phyloP scores from a whole-genome alignment of 768 basidiomycete species.

The Xerocomellus intermedius region DNA sequence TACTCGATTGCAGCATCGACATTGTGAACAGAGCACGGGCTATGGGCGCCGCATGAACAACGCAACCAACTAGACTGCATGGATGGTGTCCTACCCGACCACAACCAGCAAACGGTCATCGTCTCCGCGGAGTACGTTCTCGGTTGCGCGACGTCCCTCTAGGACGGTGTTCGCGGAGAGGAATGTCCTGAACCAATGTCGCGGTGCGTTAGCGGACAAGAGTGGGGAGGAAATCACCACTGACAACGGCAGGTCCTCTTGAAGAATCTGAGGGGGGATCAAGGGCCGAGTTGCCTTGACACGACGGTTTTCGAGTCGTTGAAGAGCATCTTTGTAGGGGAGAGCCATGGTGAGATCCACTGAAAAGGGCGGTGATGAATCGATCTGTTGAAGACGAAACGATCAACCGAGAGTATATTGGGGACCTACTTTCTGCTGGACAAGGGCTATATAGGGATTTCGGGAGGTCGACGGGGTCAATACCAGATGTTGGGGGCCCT shows the following conservation, averaged over 20 bases:
- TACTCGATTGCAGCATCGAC: constrained; percentile 84
- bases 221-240: constrained; percentile 15
- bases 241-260: constrained; percentile 89
- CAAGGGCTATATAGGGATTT: constrained; percentile 15
- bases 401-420: background rate
- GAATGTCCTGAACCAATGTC: constrained; percentile 53
- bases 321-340: constrained; percentile 75
- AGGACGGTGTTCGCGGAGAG: constrained; percentile 85
- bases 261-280: constrained; percentile 92
- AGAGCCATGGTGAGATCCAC: constrained; percentile 61
- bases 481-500: constrained; percentile 5
- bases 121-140: constrained; percentile 67
- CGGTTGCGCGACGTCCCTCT: constrained; percentile 75
- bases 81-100: constrained; percentile 59
- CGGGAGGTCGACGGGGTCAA: constrained; percentile 5
- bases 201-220: background rate
- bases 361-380: constrained; percentile 7
- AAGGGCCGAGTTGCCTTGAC: constrained; percentile 86
- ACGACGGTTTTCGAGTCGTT: constrained; percentile 81
- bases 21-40: constrained; percentile 95
- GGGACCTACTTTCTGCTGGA: constrained; percentile 19
- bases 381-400: constrained; percentile 20
- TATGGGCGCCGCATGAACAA: constrained; percentile 24
- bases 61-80: background rate
- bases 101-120: constrained; percentile 94